Percentiles rank a stretch among this genome's conserved stretches.
phyloP scores from a whole-genome alignment of 169 alveolate genomes.

The Babesia divergens region DNA sequence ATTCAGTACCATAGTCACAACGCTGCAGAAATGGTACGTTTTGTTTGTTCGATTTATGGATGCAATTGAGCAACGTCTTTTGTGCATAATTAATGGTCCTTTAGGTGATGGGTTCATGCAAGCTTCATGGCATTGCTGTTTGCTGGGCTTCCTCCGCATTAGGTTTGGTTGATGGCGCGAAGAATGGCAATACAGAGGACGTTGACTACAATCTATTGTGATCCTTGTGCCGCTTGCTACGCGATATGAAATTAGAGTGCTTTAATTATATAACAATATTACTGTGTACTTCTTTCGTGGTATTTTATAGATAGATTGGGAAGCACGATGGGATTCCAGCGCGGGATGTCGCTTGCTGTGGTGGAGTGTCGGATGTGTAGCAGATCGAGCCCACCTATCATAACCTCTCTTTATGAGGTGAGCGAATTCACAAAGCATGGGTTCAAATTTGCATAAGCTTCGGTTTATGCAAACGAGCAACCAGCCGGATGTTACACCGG shows the following conservation, averaged over 20 bases:
- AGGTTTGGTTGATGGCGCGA: background rate
- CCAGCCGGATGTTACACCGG: constrained; percentile 8
- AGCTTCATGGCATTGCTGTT: constrained; percentile 45
- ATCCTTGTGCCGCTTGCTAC: too few relatives aligned
- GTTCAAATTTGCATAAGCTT: constrained; percentile 33
- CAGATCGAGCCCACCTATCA: too few relatives aligned
- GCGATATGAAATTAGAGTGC: too few relatives aligned
- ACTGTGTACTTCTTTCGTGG: background rate
- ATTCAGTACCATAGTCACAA: constrained; percentile 25
- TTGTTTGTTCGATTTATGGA: background rate
- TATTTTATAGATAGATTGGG: background rate
- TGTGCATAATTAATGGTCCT: background rate
- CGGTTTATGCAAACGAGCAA: constrained; percentile 58
- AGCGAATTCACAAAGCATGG: background rate
- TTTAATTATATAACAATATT: too few relatives aligned
- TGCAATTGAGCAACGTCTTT: too few relatives aligned
- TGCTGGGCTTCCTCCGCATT: constrained; percentile 26
- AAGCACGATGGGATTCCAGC: background rate
- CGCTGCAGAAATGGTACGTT: constrained; percentile 41
- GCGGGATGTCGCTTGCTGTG: too few relatives aligned
- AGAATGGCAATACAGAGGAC: background rate
- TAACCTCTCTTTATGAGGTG: too few relatives aligned
- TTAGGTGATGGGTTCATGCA: constrained; percentile 51
- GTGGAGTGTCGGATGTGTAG: too few relatives aligned
- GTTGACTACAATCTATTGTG: constrained; percentile 22